phyloP scores from a whole-genome alignment of 1,284 basidiomycete species.

The Leccinum cinnamomeum region DNA sequence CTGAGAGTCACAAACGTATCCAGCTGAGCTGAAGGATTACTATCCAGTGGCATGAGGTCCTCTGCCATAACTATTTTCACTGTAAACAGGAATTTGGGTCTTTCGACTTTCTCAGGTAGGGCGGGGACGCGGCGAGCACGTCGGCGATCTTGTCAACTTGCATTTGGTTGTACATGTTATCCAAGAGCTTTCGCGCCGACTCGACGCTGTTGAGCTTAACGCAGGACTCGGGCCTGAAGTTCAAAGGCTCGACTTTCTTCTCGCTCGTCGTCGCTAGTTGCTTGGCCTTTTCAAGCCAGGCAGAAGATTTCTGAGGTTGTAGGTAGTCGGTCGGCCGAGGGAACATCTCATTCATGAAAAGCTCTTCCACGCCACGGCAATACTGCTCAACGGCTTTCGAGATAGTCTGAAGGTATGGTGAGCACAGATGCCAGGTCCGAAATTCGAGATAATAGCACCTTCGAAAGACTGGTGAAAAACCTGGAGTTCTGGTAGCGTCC shows the following conservation, averaged over 20 bases:
- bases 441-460: conserved; percentile 47
- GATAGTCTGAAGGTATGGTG: conserved; percentile 61
- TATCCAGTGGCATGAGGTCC: conserved; percentile 72
- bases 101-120: conserved; percentile 67
- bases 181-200: conserved; percentile 85
- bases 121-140: conserved; percentile 58
- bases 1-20: conserved; percentile 96
- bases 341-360: conserved; percentile 95
- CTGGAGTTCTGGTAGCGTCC: conserved; percentile 84
- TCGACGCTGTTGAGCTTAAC: conserved; percentile 99
- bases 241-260: conserved; percentile 91
- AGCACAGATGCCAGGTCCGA: not conserved
- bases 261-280: conserved; percentile 75
- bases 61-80: conserved; percentile 94
- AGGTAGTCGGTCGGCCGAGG: conserved; percentile 75
- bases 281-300: conserved; percentile 94
- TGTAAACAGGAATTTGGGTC: conserved; percentile 82
- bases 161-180: conserved; percentile 92
- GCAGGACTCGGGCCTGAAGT: conserved; percentile 91
- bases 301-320: conserved; percentile 83
- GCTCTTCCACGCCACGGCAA: conserved; percentile 81
- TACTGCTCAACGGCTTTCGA: conserved; percentile 93
- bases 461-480: conserved; percentile 86
- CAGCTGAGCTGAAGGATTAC: conserved; percentile 65
- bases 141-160: conserved; percentile 87